Evolutionary conservation across 768 basidiomycete species (phyloP), one percentile per base, ranked within the genome.

Genomic region (Psilocybe cubensis): DNA sequence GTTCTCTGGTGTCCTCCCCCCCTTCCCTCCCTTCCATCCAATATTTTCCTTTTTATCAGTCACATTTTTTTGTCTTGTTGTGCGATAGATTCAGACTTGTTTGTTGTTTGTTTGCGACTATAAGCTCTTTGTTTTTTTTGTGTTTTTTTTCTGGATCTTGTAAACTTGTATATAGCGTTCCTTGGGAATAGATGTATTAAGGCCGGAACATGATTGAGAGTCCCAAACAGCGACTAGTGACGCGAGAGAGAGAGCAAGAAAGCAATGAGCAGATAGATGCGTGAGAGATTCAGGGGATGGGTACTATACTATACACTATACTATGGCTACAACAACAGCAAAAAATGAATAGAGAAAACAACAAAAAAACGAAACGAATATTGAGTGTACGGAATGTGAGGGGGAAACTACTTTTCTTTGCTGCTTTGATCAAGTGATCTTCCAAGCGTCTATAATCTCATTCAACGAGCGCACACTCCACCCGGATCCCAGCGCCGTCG

Each of bases 391-490:
- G n/a, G n/a, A n/a, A n/a, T n/a, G n/a, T n/a, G n/a, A n/a, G n/a
- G n/a, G n/a, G n/a, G n/a, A n/a, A n/a, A n/a, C n/a, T n/a, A n/a
- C n/a, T n/a, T n/a, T n/a, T n/a, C n/a, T n/a, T n/a, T n/a, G n/a
- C n/a, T n/a, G n/a, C n/a, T n/a, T 47, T 23, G 47, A 18, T 62
- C 33, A 61, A 61, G 21, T 35, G 31, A 60, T 49, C 27, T 68
- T 77, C 90, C 89, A 92, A 1, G 78, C 76, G 3, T 75, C 74
- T 27, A 90, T 75, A 25, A 91, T 76, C 56, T 90, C 87, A 62
- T 89, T 83, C 56, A 92, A 66, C 3, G 85, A 87, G 52, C 82
- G 76, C 12, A 84, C 79, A n/a, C 84, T 82, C 91, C 91, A 92
- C 7, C 88, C 90, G 0, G 85, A 82, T 3, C 86, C 89, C 23